A percentile compares a stretch with the other conserved stretches of the same genome.
These are phyloP conservation scores for Psilocybe cubensis DNA, from an alignment of 768 basidiomycete genomes.

Conservation along the genomic window DNA sequence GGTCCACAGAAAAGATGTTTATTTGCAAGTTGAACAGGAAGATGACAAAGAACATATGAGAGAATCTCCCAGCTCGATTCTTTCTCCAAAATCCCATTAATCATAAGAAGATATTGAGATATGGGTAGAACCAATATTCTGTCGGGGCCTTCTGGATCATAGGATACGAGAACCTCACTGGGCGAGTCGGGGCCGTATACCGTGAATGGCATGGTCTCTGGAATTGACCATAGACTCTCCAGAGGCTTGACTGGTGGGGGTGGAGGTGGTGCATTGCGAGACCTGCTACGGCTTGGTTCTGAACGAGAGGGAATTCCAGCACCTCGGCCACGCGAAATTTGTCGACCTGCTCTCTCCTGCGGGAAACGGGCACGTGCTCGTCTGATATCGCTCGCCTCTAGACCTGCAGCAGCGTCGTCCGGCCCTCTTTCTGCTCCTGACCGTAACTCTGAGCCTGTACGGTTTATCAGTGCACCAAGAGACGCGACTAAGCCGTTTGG, in stretches of 20 bases:
- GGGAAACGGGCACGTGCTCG: conserved; percentile 50
- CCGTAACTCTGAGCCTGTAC: conserved; percentile 34
- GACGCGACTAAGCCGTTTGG: conserved; percentile 56
- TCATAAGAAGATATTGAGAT: conserved; percentile 68
- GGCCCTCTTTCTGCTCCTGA: conserved; percentile 16
- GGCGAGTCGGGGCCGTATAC: conserved; percentile 59
- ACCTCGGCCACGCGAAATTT: conserved; percentile 56
- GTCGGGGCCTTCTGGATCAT: conserved; percentile 53
- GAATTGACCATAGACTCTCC: conserved; percentile 67
- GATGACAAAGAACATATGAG: conserved; percentile 88
- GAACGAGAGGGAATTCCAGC: conserved; percentile 45
- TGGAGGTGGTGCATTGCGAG: conserved; percentile 46
- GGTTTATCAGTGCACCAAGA: conserved; percentile 68
- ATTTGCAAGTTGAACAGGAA: conserved; percentile 90
- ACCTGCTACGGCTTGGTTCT: conserved; percentile 62
- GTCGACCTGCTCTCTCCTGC: conserved; percentile 55
- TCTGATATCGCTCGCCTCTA: conserved; percentile 36
- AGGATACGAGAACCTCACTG: conserved; percentile 70
- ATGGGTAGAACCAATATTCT: conserved; percentile 62
- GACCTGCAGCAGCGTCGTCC: conserved; percentile 14
- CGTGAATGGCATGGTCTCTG: conserved; percentile 65
- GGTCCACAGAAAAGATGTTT: conserved; percentile 97
- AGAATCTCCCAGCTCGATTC: conserved; percentile 93
- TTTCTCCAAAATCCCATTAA: conserved; percentile 68
- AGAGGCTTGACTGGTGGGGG: conserved; percentile 38